Base-by-base conservation (phyloP, 805 yeast species). In the Saturnispora besseyi region DNA sequence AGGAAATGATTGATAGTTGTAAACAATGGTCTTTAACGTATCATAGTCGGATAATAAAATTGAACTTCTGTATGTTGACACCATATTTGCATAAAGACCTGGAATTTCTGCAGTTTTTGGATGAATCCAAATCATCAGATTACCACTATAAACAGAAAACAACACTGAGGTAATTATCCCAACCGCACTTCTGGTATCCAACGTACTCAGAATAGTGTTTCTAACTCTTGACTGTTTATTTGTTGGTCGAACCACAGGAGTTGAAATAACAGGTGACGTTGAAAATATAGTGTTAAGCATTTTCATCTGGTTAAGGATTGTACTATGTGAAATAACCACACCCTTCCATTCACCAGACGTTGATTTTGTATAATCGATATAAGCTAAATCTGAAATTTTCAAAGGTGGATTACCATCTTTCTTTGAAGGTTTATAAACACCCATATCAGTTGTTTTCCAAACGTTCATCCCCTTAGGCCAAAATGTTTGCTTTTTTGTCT, bases 321-420 rank as follows among this genome's bases (percentile, higher is more conserved):
- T 89, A 52, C 87, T 73, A 63, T 93, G 98, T 24, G 93, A 85
- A 62, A 93, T 77, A 1, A 95, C 96, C 33, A 93, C 95, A 15
- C 99, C 99, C 51, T 96, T 74, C 33, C 89, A 67, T 55, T 90
- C 95, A 3, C 98, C 98, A 28, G 86, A 78, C 0, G 97, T 95
- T 1, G 95, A 84, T 57, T 90, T 78, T 0, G 93, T 80, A 61
- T 85, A 93, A 67, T 93, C 99, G 12, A 93, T 90, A 60, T 93
- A 93, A 0, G 98, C 96, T 51, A 93, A 69, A 59, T 87, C 95
- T 1, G 90, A 87, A 1, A 81, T 78, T 56, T 84, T 87, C 42
- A 81, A 67, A 0, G 85, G 78, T 1, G 90, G 87, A 1, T 76
- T 74, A 18, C 75, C 82, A 6, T 69, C 72, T 49, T 78, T 76